Percentiles rank a stretch among this genome's conserved stretches.
phyloP scores from a whole-genome alignment of 2,329 filamentous ascomycete genomes.

The Leptographium lundbergii region DNA sequence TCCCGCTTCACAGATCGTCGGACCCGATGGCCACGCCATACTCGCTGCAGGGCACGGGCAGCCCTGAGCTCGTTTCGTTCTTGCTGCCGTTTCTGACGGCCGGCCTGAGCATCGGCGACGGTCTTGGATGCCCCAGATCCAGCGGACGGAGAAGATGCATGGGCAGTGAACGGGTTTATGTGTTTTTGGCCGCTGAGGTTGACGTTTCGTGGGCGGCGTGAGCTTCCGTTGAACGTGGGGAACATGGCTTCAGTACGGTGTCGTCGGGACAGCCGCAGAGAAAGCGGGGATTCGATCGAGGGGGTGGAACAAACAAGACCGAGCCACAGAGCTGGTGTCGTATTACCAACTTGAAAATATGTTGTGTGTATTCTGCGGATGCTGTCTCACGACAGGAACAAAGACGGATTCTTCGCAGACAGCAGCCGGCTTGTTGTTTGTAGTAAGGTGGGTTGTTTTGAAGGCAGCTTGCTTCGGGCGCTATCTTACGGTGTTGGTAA shows the following conservation, averaged over 20 bases:
- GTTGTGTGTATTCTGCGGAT: background rate
- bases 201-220: conserved; percentile 76
- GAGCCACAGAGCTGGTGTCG: background rate
- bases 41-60: conserved; percentile 58
- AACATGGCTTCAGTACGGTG: conserved; percentile 49
- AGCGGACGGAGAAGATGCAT: conserved; percentile 41
- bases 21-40: conserved; percentile 66
- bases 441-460: background rate
- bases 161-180: conserved; percentile 64
- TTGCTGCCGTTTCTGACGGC: conserved; percentile 65
- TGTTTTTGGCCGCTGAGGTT: conserved; percentile 75
- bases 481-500: background rate
- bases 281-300: background rate
- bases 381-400: background rate
- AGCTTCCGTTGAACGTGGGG: conserved; percentile 79
- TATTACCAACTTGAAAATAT: background rate
- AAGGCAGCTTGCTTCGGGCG: background rate
- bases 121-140: conserved; percentile 60
- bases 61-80: conserved; percentile 70
- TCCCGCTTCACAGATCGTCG: conserved; percentile 44
- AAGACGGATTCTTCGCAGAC: background rate
- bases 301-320: background rate
- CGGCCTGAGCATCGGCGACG: conserved; percentile 75
- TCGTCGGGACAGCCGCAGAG: background rate
- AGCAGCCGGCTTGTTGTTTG: background rate